Evolutionary conservation across 192 early-diverging fungal species (phyloP), one percentile per base, ranked within the genome.

Genomic region (Diversispora epigaea): DNA sequence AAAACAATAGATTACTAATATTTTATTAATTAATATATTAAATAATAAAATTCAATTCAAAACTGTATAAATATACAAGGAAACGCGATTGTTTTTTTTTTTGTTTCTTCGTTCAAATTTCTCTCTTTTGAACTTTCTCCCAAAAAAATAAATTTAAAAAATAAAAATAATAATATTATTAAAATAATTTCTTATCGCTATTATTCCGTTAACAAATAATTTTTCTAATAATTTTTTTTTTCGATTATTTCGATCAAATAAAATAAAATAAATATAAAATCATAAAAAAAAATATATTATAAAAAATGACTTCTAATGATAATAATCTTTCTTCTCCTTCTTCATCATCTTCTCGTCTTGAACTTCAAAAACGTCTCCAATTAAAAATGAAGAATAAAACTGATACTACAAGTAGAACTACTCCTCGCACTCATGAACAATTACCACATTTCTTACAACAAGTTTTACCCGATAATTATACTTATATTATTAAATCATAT

Each of bases 401-500:
- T 3, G 71, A 61, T 47, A 73, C 71, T 21, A 73, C 71, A 10
- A 71, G 50, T 19, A 73, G 58, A 61, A 21, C 71, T 32, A 61
- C 71, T 17, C 71, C 71, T 32, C 58, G 44, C 44, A 73, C 54
- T 2, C 61, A 52, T 47, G 15, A 73, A 17, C 56, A 73, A 73
- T 45, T 73, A 43, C 71, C 71, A 4, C 4, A 45, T 32, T 61
- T 21, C 19, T 19, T 73, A 45, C 55, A 46, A 47, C 55, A 73
- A 57, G 71, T 61, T 45, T 43, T 73, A 12, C 71, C 71, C 15
- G 71, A 73, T 47, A 73, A 73, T 47, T 73, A 73, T 45, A 73
- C 71, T 9, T 73, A 73, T 22, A 73, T 73, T n/a, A 73, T 73
- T 47, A 73, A 73, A 62, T 61, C 71, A 6, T 73, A 73, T 61